Evolutionary conservation across 495 filamentous ascomycete species (phyloP), one percentile per base, ranked within the genome.

Genomic region (Penicillium maclennaniae): DNA sequence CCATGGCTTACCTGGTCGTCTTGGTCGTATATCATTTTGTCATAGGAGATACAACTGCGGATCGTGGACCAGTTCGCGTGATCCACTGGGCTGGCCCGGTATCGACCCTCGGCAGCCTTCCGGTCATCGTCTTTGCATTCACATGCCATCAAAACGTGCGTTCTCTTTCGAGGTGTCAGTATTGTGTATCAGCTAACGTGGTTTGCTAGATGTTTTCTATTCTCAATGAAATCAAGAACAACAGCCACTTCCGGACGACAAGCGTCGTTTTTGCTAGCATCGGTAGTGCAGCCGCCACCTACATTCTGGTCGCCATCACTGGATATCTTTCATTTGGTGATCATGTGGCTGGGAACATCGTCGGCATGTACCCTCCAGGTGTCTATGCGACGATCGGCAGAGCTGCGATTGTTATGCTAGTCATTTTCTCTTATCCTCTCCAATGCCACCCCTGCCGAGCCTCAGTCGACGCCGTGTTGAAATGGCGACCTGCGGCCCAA

Each of bases 141-240:
- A 98, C 93, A 5, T 98, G 95, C 65, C 93, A 98, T 70, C 93
- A 98, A 60, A 98, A 98, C 62, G 91, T 96, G 74, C 54, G 82
- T 57, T 43, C 37, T 34, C 37, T 6, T 14, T 19, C 6, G 20
- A 19, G 58, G 64, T 54, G 61, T 43, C 2, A 16, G 9, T 1
- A 39, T 2, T 7, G 6, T 2, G 27, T 28, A 23, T 21, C 38
- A 44, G 14, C 47, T 58, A 60, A 66, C 53, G n/a, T 26, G 15
- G 36, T 43, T 12, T 31, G 4, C 12, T 59, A 96, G 91, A 98
- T 98, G 93, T 98, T 98, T 64, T 96, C 95, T 0, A 92, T 98
- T 55, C 72, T 98, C 27, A 98, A 98, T 58, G 95, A 98, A 73
- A 92, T 97, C 59, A 71, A 76, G 47, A 86, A 95, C 67, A 91